Base-by-base conservation (phyloP, 345 rosid species). In the Aurinia saxatilis region DNA sequence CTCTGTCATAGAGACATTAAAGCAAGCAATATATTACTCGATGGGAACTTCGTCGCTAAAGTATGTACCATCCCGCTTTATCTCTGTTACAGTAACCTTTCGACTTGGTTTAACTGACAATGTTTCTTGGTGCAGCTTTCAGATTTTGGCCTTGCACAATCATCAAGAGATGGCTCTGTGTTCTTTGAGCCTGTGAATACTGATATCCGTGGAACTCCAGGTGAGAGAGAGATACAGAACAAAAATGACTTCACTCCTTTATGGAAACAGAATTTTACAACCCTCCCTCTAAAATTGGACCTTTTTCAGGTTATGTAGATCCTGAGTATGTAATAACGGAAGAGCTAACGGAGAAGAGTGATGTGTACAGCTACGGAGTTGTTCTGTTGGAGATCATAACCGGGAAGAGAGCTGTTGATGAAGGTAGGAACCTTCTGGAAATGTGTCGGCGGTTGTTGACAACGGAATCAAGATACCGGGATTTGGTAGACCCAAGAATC, bases 1-100 rank as follows among this genome's bases (percentile, higher is more conserved):
- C 79, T 92, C 10, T 92, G 98, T 78, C 98, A 92, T 64, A 71
- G 98, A 75, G 98, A 92, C 79, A 83, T 92, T 31, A 88, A 92
- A 67, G 82, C 96, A 11, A 88, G 98, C 84, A 92, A 92, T 78
- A 92, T 88, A 75, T 71, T 92, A 67, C 82, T 92, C 31, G 93
- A 92, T 57, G 91, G 83, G 69, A 82, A 79, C 53, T 83, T 86
- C 17, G 89, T 81, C 11, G 96, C 98, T 0, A 92, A 92, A 90
- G 96, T 86, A 80, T n/a, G 63, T 60, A 65, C 6, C 11, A 18
- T 46, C 7, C 0, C 5, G 7, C 41, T 13, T 10, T 18, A 3
- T 27, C 41, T 30, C 2, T 5, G 63, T 41, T 44, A 8, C 5
- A 36, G 13, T 44, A 16, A 31, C 36, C 8, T 37, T 53, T 42